Evolutionary conservation across 495 filamentous ascomycete genomes (phyloP).

Genomic region (Pseudoneurospora amorphoporcata): DNA sequence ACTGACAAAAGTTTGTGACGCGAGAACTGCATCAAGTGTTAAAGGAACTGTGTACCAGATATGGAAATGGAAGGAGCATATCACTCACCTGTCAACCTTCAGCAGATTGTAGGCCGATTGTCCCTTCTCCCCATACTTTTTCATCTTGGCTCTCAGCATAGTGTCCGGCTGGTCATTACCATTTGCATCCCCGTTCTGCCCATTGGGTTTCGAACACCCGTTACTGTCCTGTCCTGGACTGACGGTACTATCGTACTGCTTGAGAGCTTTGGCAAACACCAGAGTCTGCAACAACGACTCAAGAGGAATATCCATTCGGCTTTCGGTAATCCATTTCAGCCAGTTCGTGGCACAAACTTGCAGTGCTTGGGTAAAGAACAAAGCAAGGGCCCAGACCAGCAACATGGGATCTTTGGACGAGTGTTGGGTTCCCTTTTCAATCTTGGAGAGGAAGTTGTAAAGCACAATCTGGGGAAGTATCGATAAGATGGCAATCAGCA

Average conservation of each 20-base stretch:
- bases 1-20: slow-evolving; percentile 51
- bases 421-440: slow-evolving; percentile 39
- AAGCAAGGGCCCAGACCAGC: slow-evolving; percentile 47
- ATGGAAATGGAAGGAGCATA: background rate
- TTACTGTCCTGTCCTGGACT: slow-evolving; percentile 26
- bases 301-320: slow-evolving; percentile 47
- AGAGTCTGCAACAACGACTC: slow-evolving; percentile 51
- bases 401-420: slow-evolving; percentile 20
- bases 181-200: background rate
- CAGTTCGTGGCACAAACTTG: slow-evolving; percentile 42
- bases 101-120: slow-evolving; percentile 30
- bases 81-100: slow-evolving; percentile 27
- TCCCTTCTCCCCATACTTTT: slow-evolving; percentile 7
- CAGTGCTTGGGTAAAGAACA: slow-evolving; percentile 43
- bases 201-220: background rate
- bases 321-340: slow-evolving; percentile 50
- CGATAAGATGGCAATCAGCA: slow-evolving; percentile 38
- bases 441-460: slow-evolving; percentile 43
- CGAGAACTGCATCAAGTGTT: slow-evolving; percentile 42
- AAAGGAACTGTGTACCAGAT: slow-evolving; percentile 1
- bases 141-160: slow-evolving; percentile 1
- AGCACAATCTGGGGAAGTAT: slow-evolving; percentile 55
- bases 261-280: slow-evolving; percentile 60
- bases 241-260: slow-evolving; percentile 60
- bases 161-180: background rate